phyloP scores from a whole-genome alignment of 129 eudicot genomes.

The Gnaphalium uliginosum region DNA sequence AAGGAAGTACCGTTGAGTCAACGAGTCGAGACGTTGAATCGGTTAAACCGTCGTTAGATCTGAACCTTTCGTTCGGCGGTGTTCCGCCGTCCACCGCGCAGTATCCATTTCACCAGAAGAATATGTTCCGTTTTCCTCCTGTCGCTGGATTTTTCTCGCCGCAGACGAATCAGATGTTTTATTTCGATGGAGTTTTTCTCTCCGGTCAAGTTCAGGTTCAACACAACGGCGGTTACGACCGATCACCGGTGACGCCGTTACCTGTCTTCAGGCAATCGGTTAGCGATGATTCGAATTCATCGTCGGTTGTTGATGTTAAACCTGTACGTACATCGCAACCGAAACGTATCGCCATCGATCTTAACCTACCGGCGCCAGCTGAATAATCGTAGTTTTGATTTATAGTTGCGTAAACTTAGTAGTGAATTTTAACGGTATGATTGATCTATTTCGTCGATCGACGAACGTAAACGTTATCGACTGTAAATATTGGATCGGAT shows the following conservation, averaged over 20 bases:
- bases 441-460: too few relatives aligned
- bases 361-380: conserved; percentile 37
- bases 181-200: conserved; percentile 19
- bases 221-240: conserved; percentile 3
- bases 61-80: conserved; percentile 26
- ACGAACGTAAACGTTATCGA: background rate
- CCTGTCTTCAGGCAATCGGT: conserved; percentile 26
- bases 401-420: too few relatives aligned
- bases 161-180: conserved; percentile 31
- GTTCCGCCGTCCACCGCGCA: conserved; percentile 10
- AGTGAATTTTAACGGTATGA: too few relatives aligned
- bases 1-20: conserved; percentile 37
- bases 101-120: conserved; percentile 22
- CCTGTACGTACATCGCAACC: background rate
- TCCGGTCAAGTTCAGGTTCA: conserved; percentile 20
- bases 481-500: conserved; percentile 28
- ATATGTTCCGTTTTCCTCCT: conserved; percentile 27
- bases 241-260: background rate
- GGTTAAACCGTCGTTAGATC: conserved; percentile 30
- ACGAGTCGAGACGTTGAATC: conserved; percentile 27
- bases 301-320: conserved; percentile 28
- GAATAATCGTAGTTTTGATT: conserved; percentile 12
- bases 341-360: conserved; percentile 27
- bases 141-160: conserved; percentile 34
- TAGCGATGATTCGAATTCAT: conserved; percentile 36